Evolutionary conservation across 1,284 basidiomycete species (phyloP).

Genomic region (Marasmius tenuissimus): DNA sequence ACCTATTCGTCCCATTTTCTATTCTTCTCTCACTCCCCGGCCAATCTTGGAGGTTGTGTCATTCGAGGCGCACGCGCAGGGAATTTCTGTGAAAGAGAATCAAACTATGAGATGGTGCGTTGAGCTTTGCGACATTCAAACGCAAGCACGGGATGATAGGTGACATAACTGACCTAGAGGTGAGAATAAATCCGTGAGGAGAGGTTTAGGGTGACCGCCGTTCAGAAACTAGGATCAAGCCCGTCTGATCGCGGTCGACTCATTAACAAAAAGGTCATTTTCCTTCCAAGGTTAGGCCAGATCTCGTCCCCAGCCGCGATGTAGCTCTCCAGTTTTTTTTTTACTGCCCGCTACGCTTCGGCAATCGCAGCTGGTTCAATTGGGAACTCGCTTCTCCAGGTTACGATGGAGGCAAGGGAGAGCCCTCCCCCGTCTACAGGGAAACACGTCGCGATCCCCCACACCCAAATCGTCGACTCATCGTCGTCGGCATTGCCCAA

Average conservation of each 20-base stretch:
- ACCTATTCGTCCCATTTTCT: no score
- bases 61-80: no score
- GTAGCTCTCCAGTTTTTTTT: not conserved
- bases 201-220: not conserved
- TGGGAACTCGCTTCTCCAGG: not conserved
- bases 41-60: no score
- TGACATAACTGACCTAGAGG: no score
- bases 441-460: not conserved
- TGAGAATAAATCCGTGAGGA: no score
- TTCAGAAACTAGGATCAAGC: not conserved
- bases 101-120: no score
- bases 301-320: not conserved
- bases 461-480: not conserved
- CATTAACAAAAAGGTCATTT: not conserved
- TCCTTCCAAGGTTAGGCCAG: not conserved
- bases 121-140: no score
- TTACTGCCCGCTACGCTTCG: not conserved
- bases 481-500: not conserved
- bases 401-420: not conserved
- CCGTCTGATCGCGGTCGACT: not conserved
- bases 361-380: not conserved
- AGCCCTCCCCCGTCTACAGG: not conserved
- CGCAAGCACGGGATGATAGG: no score
- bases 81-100: no score
- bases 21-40: no score